Conservation (phyloP, 1,139 yeast genomes). For the Yamadazyma membranifaciens region DNA sequence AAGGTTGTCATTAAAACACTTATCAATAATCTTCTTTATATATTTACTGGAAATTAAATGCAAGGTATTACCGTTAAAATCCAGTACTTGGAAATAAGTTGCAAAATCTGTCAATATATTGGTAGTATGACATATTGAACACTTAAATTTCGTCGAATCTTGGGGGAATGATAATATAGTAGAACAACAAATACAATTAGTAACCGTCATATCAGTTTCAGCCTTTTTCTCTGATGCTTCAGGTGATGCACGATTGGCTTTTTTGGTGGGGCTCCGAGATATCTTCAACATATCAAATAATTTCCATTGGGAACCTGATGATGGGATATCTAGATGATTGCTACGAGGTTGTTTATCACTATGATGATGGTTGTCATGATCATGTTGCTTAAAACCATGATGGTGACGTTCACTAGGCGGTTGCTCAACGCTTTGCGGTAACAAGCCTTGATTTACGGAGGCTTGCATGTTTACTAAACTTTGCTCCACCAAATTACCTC, state of each 20-base stretch:
- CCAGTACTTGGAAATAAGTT: slow-evolving; percentile 6
- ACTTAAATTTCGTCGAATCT: slow-evolving; percentile 47
- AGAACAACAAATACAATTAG: slow-evolving; percentile 59
- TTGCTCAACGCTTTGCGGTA: too few relatives aligned
- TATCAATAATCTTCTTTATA: slow-evolving; percentile 28
- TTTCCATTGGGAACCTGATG: slow-evolving; percentile 20
- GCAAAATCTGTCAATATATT: slow-evolving; percentile 23
- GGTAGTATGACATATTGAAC: slow-evolving; percentile 58
- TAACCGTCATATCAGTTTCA: slow-evolving; percentile 15
- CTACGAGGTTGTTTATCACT: background rate
- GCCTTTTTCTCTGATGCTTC: slow-evolving; percentile 10
- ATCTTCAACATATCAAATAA: slow-evolving; percentile 23
- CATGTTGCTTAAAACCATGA: too few relatives aligned
- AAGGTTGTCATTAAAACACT: slow-evolving; percentile 22
- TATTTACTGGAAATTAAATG: slow-evolving; percentile 25
- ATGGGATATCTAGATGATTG: slow-evolving; percentile 9
- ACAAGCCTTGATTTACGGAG: too few relatives aligned
- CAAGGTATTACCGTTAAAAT: slow-evolving; percentile 7
- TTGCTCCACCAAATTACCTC: too few relatives aligned
- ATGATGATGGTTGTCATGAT: too few relatives aligned
- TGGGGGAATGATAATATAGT: slow-evolving; percentile 51
- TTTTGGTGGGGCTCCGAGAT: slow-evolving; percentile 7
- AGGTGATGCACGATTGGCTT: slow-evolving; percentile 7
- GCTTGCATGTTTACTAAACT: too few relatives aligned
- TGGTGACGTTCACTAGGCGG: too few relatives aligned